Evolutionary conservation across 768 basidiomycete genomes (phyloP).

Genomic region (Chlorophyllum brunneum): DNA sequence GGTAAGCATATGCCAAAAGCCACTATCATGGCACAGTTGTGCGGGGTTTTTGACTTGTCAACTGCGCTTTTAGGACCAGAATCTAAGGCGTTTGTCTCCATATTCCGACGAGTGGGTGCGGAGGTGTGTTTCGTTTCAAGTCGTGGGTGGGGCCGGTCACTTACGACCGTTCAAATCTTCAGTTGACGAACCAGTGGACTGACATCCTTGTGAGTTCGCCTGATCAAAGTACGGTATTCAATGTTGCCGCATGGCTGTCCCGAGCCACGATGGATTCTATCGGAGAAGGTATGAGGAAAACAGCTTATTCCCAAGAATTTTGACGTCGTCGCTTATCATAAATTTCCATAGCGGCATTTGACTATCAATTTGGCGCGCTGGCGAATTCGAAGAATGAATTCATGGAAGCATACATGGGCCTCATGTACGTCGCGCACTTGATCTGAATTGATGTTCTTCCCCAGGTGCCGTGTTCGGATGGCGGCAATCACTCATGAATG

Average conservation of each 20-base stretch:
- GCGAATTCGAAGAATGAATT: slow-evolving; percentile 46
- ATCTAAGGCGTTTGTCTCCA: slow-evolving; percentile 44
- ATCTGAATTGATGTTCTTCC: too few species aligned
- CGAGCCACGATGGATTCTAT: slow-evolving; percentile 48
- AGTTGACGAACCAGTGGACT: slow-evolving; percentile 51
- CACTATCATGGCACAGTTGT: neutral
- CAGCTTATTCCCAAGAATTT: neutral
- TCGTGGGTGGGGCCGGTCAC: neutral
- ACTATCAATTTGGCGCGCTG: slow-evolving; percentile 55
- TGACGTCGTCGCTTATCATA: neutral
- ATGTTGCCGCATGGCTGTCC: slow-evolving; percentile 48
- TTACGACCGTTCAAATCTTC: neutral
- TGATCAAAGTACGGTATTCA: slow-evolving; percentile 37
- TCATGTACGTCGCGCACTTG: slow-evolving; percentile 31
- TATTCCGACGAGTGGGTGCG: slow-evolving; percentile 42
- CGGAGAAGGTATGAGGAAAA: slow-evolving; percentile 36
- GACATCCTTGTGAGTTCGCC: slow-evolving; percentile 42
- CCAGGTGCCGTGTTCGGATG: neutral
- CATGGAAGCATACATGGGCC: slow-evolving; percentile 49
- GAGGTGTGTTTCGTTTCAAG: slow-evolving; percentile 29
- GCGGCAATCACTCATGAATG: neutral
- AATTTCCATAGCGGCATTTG: slow-evolving; percentile 39
- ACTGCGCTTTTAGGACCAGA: slow-evolving; percentile 29
- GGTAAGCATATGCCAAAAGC: slow-evolving; percentile 21
- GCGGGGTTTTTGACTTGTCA: slow-evolving; percentile 5